Conservation (phyloP, 495 filamentous ascomycete species). For the Symbiotaphrina buchneri region DNA sequence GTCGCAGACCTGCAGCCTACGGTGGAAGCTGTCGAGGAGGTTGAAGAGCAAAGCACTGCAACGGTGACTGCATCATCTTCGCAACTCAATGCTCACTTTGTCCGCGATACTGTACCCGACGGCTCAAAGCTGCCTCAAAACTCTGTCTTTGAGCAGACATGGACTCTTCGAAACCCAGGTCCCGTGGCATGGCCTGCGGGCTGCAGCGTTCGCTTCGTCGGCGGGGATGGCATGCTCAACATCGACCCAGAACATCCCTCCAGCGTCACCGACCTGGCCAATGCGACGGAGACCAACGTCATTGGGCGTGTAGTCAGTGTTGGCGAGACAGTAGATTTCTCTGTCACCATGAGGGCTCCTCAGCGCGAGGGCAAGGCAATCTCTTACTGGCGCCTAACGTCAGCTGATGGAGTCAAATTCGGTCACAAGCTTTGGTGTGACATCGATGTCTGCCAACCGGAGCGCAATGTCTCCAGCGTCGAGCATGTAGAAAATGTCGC, state of each 20-base stretch:
- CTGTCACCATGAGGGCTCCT: conserved; percentile 63
- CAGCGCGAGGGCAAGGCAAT: conserved; percentile 49
- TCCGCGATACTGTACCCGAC: conserved; percentile 58
- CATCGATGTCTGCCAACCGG: conserved; percentile 30
- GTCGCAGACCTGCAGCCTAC: conserved; percentile 47
- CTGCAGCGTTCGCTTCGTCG: conserved; percentile 74
- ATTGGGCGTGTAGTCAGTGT: conserved; percentile 41
- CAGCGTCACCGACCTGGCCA: conserved; percentile 43
- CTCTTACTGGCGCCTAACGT: conserved; percentile 91
- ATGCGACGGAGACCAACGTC: conserved; percentile 60
- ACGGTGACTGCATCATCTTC: background rate
- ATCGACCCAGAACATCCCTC: conserved; percentile 57
- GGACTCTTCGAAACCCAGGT: conserved; percentile 78
- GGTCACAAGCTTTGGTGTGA: conserved; percentile 94
- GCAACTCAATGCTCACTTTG: conserved; percentile 47
- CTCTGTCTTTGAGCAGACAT: conserved; percentile 65
- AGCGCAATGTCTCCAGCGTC: conserved; percentile 1
- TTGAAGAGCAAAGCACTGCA: conserved; percentile 3
- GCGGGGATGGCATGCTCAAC: conserved; percentile 88
- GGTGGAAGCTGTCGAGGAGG: conserved; percentile 15
- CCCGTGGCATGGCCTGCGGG: conserved; percentile 63
- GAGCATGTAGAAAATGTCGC: conserved; percentile 10
- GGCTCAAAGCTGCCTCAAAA: conserved; percentile 46
- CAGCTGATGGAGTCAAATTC: conserved; percentile 59
- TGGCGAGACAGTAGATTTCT: conserved; percentile 59